Evolutionary conservation across 495 filamentous ascomycete genomes (phyloP), one percentile per base, ranked within the genome.

Genomic region (Aspergillus incahuasiensis): DNA sequence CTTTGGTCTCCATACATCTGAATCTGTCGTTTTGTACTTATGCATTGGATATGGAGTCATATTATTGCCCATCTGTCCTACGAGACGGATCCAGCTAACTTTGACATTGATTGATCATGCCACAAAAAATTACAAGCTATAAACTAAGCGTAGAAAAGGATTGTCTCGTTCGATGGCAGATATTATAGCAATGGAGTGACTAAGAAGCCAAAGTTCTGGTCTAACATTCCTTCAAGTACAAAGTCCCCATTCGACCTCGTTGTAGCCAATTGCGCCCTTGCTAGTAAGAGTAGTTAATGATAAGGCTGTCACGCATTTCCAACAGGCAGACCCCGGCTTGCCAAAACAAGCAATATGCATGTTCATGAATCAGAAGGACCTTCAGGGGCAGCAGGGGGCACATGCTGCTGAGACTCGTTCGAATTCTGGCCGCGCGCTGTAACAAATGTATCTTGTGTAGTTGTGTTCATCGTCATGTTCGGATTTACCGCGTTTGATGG

Each of bases 361-460:
- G 39, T 13, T 53, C 49, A 54, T 43, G 24, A 42, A 9, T 19
- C n/a, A 15, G 55, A 2, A 4, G 52, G 47, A 3, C 39, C 41
- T 40, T 34, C 22, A 18, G 38, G 7, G 20, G 12, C 19, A 35
- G 13, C 16, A 13, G 3, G 8, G 12, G 38, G 7, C 11, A 16
- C 51, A 16, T 42, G 22, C 35, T 43, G 30, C 28, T 51, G 52
- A 48, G 44, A 55, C 2, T 63, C 65, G 30, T 60, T 30, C 20
- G 53, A 56, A 13, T 42, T 8, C 8, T 55, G 52, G 40, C 59
- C 67, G 9, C 45, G 56, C 3, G 70, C 70, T 25, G 70, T 74
- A 13, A 61, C 32, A 59, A 68, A 72, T 1, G 68, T 70, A 0
- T 74, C 68, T 12, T 56, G 49, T 6, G 64, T 69, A 6, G 28